A percentile compares a stretch with the other conserved stretches of the same genome.
Conservation (phyloP, 106 monocot genomes). For the Gastrodia elata region DNA sequence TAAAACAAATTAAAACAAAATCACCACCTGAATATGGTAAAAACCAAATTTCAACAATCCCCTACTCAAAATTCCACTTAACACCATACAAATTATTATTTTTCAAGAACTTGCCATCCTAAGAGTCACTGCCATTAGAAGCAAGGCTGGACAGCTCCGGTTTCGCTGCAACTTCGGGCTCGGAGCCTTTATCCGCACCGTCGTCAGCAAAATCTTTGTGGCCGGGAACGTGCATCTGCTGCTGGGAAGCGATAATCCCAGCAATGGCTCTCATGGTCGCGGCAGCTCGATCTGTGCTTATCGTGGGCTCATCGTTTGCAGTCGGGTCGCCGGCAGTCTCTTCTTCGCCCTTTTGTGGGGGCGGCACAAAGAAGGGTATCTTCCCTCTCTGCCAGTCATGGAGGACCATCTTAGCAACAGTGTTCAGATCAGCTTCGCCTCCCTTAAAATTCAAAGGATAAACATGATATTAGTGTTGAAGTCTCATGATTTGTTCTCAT, state of each 20-base stretch:
- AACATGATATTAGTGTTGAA: background rate
- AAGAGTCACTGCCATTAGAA: no score
- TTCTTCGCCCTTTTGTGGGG: constrained; percentile 27
- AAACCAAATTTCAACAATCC: no score
- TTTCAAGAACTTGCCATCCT: no score
- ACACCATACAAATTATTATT: no score
- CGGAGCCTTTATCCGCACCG: background rate
- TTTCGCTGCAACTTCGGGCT: background rate
- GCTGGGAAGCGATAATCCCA: constrained; percentile 43
- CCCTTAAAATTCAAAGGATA: constrained; percentile 29
- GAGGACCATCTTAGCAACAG: constrained; percentile 58
- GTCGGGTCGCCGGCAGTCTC: background rate
- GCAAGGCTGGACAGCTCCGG: no score
- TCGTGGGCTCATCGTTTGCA: constrained; percentile 16
- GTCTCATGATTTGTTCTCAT: no score
- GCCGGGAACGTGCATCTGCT: constrained; percentile 34
- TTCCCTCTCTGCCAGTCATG: constrained; percentile 68
- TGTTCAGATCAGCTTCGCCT: constrained; percentile 49
- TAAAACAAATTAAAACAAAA: no score
- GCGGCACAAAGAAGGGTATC: constrained; percentile 65
- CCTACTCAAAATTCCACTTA: no score
- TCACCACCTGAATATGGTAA: no score
- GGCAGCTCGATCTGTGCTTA: constrained; percentile 17
- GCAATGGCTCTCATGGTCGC: constrained; percentile 38
- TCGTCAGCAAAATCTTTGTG: constrained; percentile 23